Percentiles rank a stretch among this genome's conserved stretches.
phyloP scores from a whole-genome alignment of 73 alveolate genomes.

The Tetrahymena borealis region DNA sequence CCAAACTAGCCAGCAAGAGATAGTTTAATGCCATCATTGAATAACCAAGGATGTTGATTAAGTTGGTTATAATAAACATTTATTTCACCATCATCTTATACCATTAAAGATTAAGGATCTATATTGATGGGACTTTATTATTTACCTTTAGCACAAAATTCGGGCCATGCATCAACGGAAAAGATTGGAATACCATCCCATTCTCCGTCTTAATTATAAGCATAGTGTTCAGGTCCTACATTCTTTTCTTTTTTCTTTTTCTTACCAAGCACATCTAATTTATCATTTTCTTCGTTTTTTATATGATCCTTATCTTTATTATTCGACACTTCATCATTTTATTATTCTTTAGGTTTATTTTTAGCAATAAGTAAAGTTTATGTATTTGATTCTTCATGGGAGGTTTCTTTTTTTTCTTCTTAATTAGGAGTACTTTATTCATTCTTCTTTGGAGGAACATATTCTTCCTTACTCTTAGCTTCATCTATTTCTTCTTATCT shows the following conservation, averaged over 20 bases:
- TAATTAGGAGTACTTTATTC: not conserved
- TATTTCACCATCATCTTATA: not conserved
- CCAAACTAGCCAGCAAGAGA: not conserved
- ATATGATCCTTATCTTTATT: not conserved
- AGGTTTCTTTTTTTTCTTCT: not conserved
- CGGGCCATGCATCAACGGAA: not conserved
- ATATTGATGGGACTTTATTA: not conserved
- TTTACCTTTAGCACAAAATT: not conserved
- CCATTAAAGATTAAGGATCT: not conserved
- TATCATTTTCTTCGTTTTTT: not conserved
- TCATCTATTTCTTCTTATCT: not conserved
- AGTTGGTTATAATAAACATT: not conserved
- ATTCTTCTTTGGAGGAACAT: not conserved
- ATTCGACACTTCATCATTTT: not conserved
- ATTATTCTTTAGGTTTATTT: not conserved
- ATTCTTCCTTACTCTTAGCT: not conserved
- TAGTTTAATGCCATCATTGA: not conserved
- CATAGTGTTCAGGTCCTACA: not conserved
- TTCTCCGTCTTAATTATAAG: not conserved
- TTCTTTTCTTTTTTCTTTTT: not conserved
- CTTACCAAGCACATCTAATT: too few relatives aligned
- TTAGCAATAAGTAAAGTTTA: not conserved
- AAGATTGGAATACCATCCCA: not conserved
- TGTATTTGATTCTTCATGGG: not conserved
- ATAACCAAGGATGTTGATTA: not conserved